Evolutionary conservation across 139 green algal species (phyloP).

Genomic region (Micractinium conductrix): DNA sequence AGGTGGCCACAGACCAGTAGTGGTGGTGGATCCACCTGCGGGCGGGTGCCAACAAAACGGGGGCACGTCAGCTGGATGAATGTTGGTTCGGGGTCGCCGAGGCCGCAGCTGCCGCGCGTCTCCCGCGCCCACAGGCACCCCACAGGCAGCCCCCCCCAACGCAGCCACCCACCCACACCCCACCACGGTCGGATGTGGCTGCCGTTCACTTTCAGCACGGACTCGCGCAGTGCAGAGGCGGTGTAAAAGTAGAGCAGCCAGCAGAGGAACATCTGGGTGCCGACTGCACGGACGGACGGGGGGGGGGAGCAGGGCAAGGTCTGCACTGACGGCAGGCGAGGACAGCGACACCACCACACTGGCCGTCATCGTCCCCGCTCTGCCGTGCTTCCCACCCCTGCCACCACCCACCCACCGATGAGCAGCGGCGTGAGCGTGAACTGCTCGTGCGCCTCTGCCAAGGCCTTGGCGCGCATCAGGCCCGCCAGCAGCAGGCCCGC

Average conservation of each 20-base stretch:
- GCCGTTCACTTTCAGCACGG: constrained; percentile 93
- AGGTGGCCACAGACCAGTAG: constrained; percentile 83
- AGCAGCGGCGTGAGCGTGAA: constrained; percentile 73
- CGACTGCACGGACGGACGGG: neutral
- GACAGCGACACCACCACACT: too few relatives aligned
- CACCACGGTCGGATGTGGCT: constrained; percentile 89
- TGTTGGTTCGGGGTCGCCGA: neutral
- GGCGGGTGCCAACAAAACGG: neutral
- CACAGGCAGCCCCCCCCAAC: neutral
- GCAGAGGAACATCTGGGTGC: constrained; percentile 84
- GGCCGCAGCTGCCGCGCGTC: neutral
- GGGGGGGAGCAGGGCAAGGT: too few relatives aligned
- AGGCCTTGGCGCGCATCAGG: constrained; percentile 54
- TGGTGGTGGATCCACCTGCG: constrained; percentile 94
- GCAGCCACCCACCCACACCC: neutral
- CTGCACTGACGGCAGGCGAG: too few relatives aligned
- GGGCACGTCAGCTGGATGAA: neutral
- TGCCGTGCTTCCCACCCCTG: neutral
- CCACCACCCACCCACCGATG: constrained; percentile 43
- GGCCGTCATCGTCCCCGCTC: too few relatives aligned
- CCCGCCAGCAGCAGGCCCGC: constrained; percentile 50
- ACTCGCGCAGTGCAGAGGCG: constrained; percentile 89
- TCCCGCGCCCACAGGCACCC: neutral
- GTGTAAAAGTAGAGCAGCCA: constrained; percentile 98
- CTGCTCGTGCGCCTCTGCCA: constrained; percentile 25